phyloP scores from a whole-genome alignment of 306 rosid species.

The Quercus agrifolia region DNA sequence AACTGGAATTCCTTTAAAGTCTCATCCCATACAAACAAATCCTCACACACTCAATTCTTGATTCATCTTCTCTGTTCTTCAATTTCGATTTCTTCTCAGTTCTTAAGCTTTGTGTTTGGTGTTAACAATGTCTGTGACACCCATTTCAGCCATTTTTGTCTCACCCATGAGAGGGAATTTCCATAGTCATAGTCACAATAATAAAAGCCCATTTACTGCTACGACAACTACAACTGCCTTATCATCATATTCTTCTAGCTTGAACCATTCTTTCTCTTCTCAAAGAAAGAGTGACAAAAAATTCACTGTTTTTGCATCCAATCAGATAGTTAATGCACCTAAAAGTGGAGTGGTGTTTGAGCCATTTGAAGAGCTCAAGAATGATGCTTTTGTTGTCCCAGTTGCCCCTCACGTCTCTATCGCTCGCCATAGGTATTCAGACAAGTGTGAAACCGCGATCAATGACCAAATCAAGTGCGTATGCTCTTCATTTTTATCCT shows the following conservation, averaged over 20 bases:
- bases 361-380: constrained; percentile 53
- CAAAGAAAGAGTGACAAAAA: constrained; percentile 13
- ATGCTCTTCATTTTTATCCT: neutral
- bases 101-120: neutral
- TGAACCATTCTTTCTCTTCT: constrained; percentile 12
- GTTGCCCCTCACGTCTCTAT: constrained; percentile 35
- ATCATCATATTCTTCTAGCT: neutral
- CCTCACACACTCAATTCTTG: constrained; percentile 3
- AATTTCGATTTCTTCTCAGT: neutral
- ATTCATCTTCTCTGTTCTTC: neutral
- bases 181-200: neutral
- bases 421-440: constrained; percentile 35
- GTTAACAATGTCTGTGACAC: constrained; percentile 34
- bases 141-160: constrained; percentile 20
- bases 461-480: constrained; percentile 54
- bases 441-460: constrained; percentile 39
- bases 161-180: constrained; percentile 19
- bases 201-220: neutral
- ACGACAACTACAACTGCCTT: neutral
- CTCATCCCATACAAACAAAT: constrained; percentile 13
- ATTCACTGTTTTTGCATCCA: constrained; percentile 32
- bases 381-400: constrained; percentile 30
- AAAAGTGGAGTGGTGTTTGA: constrained; percentile 37
- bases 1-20: neutral
- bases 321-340: neutral